These are phyloP conservation scores for Magnusiomyces magnusii DNA, from an alignment of 1,139 yeast genomes.

Conservation along the genomic window DNA sequence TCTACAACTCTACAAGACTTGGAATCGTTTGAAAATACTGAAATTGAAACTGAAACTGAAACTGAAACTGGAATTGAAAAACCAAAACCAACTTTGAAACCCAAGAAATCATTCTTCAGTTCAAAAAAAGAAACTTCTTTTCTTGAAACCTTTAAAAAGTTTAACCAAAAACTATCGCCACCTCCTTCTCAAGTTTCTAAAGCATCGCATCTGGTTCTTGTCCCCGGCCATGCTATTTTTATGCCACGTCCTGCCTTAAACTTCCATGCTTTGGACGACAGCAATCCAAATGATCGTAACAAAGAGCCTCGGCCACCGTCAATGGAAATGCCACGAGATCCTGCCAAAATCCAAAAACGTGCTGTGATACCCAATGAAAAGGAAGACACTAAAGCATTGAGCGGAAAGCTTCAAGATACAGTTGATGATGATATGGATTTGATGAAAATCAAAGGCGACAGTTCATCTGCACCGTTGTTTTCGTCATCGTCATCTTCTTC, in stretches of 20 bases:
- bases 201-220: slow-evolving; percentile 39
- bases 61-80: too few relatives aligned
- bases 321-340: neutral
- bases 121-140: too few relatives aligned
- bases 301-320: neutral
- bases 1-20: neutral
- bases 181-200: slow-evolving; percentile 3
- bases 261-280: slow-evolving; percentile 27
- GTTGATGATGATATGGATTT: slow-evolving; percentile 12
- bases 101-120: too few relatives aligned
- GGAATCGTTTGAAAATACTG: too few relatives aligned
- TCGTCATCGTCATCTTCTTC: neutral
- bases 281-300: neutral
- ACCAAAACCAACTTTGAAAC: too few relatives aligned
- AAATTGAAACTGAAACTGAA: too few relatives aligned
- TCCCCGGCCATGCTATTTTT: slow-evolving; percentile 71
- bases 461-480: neutral
- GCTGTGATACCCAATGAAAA: neutral
- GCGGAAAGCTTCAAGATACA: neutral
- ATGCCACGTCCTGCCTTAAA: slow-evolving; percentile 22
- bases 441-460: slow-evolving; percentile 22
- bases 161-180: too few relatives aligned
- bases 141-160: too few relatives aligned
- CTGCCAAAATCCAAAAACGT: neutral
- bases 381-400: neutral